Base-by-base conservation (phyloP, 805 yeast genomes). In the Pichia thaimueangensis region DNA sequence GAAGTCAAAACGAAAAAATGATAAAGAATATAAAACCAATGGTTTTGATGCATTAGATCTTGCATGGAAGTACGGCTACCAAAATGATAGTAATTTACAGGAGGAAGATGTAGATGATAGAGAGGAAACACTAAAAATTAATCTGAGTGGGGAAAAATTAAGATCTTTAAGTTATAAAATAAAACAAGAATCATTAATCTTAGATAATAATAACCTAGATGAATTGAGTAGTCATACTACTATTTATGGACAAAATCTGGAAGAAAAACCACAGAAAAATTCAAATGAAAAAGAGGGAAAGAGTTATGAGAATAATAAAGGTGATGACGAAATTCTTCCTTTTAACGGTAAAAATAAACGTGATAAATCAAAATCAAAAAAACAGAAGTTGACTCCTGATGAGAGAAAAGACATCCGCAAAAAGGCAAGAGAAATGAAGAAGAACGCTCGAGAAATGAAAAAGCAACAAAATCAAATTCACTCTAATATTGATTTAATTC, bases 31-130 rank as follows among this genome's bases (percentile, higher is more conserved):
- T 22, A 19, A 15, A 13, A 45, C 47, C 1, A 24, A 31, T 23
- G 51, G 51, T 3, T 48, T 48, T 42, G 49, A 48, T 23, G 27
- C 25, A 2, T 38, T 48, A 17, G 28, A 39, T 11, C 24, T 41
- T 25, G 33, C 41, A 8, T 43, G 46, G 46, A 30, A 34, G 16
- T 10, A 10, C 13, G 13, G 3, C 9, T 15, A 13, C 13, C 4
- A 11, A 13, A 20, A 35, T 20, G 16, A 2, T 2, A n/a, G n/a
- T 37, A n/a, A 12, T 22, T 3, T 15, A 15, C n/a, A 29, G 21
- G 28, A 32, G 17, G 25, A 28, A 2, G 22, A 21, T 15, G 23
- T 4, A 13, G 24, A 11, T 17, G 30, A 39, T 4, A 33, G 4
- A 1, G 20, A 16, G 9, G 11, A 8, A 8, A 7, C 10, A 21